Evolutionary conservation across 257 asterid genomes (phyloP).

Genomic region (Nicotiana otophora): DNA sequence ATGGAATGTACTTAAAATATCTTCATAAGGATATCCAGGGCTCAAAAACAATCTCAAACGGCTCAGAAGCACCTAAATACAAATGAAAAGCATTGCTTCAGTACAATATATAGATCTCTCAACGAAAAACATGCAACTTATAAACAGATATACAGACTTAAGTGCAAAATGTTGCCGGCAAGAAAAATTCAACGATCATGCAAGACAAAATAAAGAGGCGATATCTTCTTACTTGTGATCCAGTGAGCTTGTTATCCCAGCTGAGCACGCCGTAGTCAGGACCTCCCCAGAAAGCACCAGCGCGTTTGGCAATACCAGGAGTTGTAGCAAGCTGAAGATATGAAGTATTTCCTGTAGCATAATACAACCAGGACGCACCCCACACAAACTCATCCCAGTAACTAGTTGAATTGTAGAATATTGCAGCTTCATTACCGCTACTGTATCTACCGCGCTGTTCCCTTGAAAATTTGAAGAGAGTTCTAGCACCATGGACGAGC

Average conservation of each 20-base stretch:
- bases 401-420: conserved; percentile 70
- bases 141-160: not conserved
- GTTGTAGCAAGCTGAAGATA: conserved; percentile 87
- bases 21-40: conserved; percentile 98
- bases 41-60: conserved; percentile 83
- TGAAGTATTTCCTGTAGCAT: conserved; percentile 81
- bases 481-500: conserved; percentile 92
- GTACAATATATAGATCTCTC: not conserved
- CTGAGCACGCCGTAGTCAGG: conserved; percentile 79
- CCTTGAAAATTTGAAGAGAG: conserved; percentile 71
- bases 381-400: conserved; percentile 87
- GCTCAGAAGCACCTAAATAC: conserved; percentile 70
- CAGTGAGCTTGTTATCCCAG: conserved; percentile 96
- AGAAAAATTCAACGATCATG: not conserved
- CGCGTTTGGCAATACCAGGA: conserved; percentile 69
- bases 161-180: not conserved
- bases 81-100: conserved; percentile 12
- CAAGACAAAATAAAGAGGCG: not conserved
- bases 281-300: conserved; percentile 97
- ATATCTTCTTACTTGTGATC: conserved; percentile 65
- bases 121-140: not conserved
- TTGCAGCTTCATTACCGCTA: conserved; percentile 55
- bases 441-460: conserved; percentile 88
- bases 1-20: conserved; percentile 75
- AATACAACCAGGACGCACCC: conserved; percentile 96